Evolutionary conservation across 75 land plant species (phyloP).

Genomic region (Isoetes taiwanensis): DNA sequence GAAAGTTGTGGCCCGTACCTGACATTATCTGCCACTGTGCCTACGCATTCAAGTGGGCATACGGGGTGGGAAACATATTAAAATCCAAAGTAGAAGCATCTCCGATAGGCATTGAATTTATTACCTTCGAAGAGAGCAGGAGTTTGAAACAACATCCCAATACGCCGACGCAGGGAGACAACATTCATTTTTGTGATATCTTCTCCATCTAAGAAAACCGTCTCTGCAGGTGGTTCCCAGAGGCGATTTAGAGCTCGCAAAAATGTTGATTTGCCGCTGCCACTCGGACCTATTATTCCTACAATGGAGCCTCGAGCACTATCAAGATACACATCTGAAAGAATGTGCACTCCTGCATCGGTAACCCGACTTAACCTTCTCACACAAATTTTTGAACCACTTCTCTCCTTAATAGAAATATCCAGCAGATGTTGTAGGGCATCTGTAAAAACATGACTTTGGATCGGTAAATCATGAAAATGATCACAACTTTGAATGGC

Average conservation of each 20-base stretch:
- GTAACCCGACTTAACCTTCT: not conserved
- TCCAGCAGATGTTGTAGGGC: no score
- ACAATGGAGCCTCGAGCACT: constrained; percentile 36
- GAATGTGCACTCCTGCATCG: constrained; percentile 10
- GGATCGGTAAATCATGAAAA: no score
- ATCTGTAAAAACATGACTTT: no score
- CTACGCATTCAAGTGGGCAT: no score
- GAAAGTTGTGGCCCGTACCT: constrained; percentile 61
- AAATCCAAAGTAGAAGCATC: no score
- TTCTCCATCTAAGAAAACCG: constrained; percentile 65
- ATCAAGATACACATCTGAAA: constrained; percentile 12
- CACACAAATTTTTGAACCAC: constrained; percentile 11
- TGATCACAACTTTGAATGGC: no score
- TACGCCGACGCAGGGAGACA: constrained; percentile 51
- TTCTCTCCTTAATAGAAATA: no score
- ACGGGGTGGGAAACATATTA: no score
- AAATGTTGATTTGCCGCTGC: constrained; percentile 87
- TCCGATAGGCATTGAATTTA: no score
- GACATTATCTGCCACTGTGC: constrained; percentile 72
- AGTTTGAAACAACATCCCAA: constrained; percentile 91
- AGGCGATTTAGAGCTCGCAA: constrained; percentile 78
- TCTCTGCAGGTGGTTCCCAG: constrained; percentile 70
- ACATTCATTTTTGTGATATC: constrained; percentile 61
- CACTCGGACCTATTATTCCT: constrained; percentile 89
- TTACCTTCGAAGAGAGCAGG: constrained; percentile 79